Evolutionary conservation across 768 basidiomycete species (phyloP).

Genomic region (Lactifluus volemus): DNA sequence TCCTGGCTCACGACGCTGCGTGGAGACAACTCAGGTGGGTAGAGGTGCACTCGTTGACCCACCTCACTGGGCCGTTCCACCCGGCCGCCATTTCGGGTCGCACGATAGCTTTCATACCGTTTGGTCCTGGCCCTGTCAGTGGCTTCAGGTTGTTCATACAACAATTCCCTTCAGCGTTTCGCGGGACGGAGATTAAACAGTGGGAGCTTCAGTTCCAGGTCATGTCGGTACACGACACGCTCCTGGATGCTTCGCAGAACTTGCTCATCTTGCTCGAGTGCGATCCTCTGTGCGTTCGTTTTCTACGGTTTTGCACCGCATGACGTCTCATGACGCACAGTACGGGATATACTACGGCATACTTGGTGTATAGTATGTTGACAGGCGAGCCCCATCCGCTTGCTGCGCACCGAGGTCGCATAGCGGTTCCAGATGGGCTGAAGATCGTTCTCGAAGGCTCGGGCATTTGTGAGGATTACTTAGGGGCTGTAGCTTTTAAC

Average conservation of each 20-base stretch:
- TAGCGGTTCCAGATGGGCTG: neutral
- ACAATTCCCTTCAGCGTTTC: neutral
- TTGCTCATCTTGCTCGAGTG: neutral
- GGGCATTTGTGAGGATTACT: neutral
- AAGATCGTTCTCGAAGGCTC: neutral
- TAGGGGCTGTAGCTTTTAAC: neutral
- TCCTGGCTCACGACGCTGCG: neutral
- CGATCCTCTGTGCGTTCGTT: neutral
- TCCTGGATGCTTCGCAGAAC: neutral
- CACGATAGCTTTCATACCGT: neutral
- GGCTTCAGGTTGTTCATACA: neutral
- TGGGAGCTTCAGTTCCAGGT: conserved; percentile 4
- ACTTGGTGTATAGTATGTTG: neutral
- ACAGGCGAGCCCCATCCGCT: neutral
- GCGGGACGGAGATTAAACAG: neutral
- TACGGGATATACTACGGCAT: neutral
- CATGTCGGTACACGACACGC: neutral
- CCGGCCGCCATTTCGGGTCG: neutral
- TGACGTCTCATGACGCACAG: neutral
- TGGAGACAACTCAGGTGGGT: neutral
- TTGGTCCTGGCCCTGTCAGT: neutral
- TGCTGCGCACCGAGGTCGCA: neutral
- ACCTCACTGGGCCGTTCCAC: neutral
- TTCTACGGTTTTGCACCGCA: neutral
- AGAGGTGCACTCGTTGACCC: neutral